phyloP scores from a whole-genome alignment of 352 stramenopile genomes.

The Phytopythium vexans region DNA sequence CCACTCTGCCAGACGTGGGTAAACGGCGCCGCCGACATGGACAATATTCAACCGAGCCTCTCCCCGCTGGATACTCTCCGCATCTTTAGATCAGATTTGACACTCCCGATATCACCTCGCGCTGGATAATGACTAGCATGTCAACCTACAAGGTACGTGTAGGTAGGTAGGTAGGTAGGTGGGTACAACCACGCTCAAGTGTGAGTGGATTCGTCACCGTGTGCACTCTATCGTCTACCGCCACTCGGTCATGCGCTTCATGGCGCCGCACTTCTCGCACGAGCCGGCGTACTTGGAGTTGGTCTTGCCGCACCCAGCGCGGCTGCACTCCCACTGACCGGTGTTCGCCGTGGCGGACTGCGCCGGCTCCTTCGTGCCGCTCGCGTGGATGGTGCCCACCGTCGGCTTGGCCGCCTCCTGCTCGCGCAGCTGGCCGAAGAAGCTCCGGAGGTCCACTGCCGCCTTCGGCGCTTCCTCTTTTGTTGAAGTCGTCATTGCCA shows the following conservation, averaged over 20 bases:
- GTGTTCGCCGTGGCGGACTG: slow-evolving; percentile 19
- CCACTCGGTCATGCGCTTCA: slow-evolving; percentile 79
- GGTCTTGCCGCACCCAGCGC: slow-evolving; percentile 57
- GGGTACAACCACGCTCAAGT: no score
- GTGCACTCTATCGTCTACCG: slow-evolving; percentile 22
- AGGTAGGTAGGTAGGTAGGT: no score
- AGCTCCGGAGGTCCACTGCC: slow-evolving; percentile 34
- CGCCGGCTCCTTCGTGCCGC: slow-evolving; percentile 21
- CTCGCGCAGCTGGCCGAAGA: slow-evolving; percentile 62
- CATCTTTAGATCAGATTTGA: no score
- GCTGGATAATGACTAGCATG: no score
- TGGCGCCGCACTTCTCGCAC: slow-evolving; percentile 74
- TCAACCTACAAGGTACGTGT: no score
- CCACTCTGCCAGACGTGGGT: no score
- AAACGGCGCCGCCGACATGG: no score
- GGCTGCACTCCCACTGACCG: slow-evolving; percentile 72
- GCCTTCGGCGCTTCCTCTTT: neutral
- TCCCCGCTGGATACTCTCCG: no score
- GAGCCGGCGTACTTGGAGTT: slow-evolving; percentile 60
- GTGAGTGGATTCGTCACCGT: no score
- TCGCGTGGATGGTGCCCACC: slow-evolving; percentile 60
- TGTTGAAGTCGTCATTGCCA: neutral
- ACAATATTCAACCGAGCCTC: no score
- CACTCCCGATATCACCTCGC: no score
- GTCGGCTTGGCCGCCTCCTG: slow-evolving; percentile 56